These are phyloP conservation scores for Stachybotrys echinatus DNA, from an alignment of 2,329 filamentous ascomycete species.

Conservation along the genomic window DNA sequence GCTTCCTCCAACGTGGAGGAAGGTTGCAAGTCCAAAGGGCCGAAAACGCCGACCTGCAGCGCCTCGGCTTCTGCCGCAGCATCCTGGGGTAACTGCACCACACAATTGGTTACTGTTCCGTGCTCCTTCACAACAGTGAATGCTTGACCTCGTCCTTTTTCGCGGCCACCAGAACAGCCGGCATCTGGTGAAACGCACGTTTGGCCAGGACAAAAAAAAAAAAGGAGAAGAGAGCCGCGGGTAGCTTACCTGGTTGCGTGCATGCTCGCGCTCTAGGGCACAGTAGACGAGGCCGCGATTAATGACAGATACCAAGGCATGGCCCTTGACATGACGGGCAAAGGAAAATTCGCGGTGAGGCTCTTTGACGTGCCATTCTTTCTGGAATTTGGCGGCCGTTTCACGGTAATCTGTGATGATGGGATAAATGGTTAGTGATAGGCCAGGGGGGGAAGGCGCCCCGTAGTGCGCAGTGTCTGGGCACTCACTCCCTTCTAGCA, in stretches of 20 bases:
- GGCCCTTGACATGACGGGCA: slow-evolving; percentile 59
- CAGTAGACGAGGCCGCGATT: slow-evolving; percentile 60
- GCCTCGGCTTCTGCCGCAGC: slow-evolving; percentile 39
- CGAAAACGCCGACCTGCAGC: slow-evolving; percentile 50
- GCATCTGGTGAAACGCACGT: slow-evolving; percentile 4
- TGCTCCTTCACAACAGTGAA: background rate
- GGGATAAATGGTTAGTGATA: slow-evolving; percentile 16
- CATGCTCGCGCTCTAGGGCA: slow-evolving; percentile 52
- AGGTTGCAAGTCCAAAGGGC: slow-evolving; percentile 44
- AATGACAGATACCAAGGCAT: slow-evolving; percentile 57
- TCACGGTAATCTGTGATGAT: slow-evolving; percentile 56
- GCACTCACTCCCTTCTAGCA: slow-evolving; percentile 59
- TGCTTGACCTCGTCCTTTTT: background rate
- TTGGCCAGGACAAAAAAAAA: slow-evolving; percentile 7
- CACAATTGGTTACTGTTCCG: background rate
- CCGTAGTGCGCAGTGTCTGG: slow-evolving; percentile 11
- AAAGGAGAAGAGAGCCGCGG: slow-evolving; percentile 5
- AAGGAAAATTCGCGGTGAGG: slow-evolving; percentile 60
- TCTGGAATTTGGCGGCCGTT: slow-evolving; percentile 62
- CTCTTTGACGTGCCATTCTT: slow-evolving; percentile 60
- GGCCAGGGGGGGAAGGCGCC: slow-evolving; percentile 3
- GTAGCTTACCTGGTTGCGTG: slow-evolving; percentile 41
- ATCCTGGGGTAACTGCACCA: slow-evolving; percentile 44
- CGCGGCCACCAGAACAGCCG: background rate
- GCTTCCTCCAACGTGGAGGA: slow-evolving; percentile 31